A percentile compares a stretch with the other conserved stretches of the same genome.
Conservation (phyloP, 352 stramenopile genomes). For the Globisporangium paroecandrum region DNA sequence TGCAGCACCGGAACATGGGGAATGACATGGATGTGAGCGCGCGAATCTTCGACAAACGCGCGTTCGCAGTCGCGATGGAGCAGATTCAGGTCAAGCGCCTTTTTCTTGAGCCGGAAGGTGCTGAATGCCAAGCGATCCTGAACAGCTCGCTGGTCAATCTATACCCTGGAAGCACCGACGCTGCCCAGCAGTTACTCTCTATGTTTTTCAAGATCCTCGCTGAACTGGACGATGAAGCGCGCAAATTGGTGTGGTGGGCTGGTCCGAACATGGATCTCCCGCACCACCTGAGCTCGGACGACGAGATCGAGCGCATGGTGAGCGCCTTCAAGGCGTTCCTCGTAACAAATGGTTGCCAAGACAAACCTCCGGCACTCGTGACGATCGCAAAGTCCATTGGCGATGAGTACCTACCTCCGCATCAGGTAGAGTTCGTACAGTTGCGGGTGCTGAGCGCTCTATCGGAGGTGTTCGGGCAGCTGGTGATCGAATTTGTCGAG, state of each 20-base stretch:
- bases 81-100: conserved; percentile 24
- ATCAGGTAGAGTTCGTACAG: conserved; percentile 55
- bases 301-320: conserved; percentile 52
- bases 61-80: conserved; percentile 37
- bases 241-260: conserved; percentile 39
- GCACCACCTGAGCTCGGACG: conserved; percentile 51
- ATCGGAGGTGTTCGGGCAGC: conserved; percentile 24
- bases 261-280: conserved; percentile 67
- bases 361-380: conserved; percentile 54
- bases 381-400: conserved; percentile 79
- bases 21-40: conserved; percentile 24
- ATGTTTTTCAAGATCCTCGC: conserved; percentile 26
- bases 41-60: conserved; percentile 24
- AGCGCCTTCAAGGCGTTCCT: conserved; percentile 37
- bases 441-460: conserved; percentile 49
- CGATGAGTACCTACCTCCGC: conserved; percentile 66
- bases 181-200: conserved; percentile 15
- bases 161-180: conserved; percentile 24
- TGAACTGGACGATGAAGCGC: conserved; percentile 20
- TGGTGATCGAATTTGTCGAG: conserved; percentile 42
- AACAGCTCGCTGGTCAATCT: conserved; percentile 18
- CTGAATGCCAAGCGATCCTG: conserved; percentile 8
- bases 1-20: conserved; percentile 31
- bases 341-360: conserved; percentile 13
- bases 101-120: conserved; percentile 3